Evolutionary conservation across 2,329 filamentous ascomycete genomes (phyloP).

Genomic region (Clonostachys solani): DNA sequence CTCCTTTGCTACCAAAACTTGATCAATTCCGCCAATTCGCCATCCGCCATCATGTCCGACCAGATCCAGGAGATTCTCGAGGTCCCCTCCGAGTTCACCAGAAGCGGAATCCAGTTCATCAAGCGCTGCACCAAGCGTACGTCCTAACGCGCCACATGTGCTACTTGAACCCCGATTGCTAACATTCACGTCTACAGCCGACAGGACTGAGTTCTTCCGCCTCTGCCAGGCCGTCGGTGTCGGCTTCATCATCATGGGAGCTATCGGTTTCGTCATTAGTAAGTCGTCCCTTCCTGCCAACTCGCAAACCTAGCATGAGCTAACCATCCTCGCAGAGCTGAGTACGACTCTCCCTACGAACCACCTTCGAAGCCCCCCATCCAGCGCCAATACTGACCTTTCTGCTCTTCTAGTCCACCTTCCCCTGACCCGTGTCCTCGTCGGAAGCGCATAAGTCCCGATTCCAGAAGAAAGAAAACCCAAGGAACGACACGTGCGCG

Average conservation of each 20-base stretch:
- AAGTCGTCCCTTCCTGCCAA: too few species aligned
- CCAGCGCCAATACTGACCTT: neutral
- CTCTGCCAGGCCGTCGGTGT: conserved; percentile 59
- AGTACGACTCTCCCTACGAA: conserved; percentile 35
- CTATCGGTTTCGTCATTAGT: conserved; percentile 50
- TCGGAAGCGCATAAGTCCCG: conserved; percentile 54
- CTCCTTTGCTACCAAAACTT: neutral
- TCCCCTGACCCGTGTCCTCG: conserved; percentile 66
- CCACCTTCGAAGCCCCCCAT: conserved; percentile 1
- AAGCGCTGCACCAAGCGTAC: conserved; percentile 59
- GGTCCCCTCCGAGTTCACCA: conserved; percentile 61
- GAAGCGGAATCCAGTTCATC: conserved; percentile 57
- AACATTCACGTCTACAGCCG: conserved; percentile 17
- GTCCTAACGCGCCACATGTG: conserved; percentile 14
- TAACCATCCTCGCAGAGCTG: conserved; percentile 53
- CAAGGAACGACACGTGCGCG: neutral
- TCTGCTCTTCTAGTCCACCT: conserved; percentile 50
- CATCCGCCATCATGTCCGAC: conserved; percentile 50
- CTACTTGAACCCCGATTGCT: conserved; percentile 1
- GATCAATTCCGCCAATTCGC: neutral
- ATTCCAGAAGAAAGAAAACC: neutral
- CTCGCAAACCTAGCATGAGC: too few species aligned
- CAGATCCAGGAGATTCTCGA: conserved; percentile 68
- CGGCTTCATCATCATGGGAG: conserved; percentile 67
- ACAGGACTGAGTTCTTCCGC: conserved; percentile 37